Evolutionary conservation across 257 asterid genomes (phyloP).

Genomic region (Henckelia pumila): DNA sequence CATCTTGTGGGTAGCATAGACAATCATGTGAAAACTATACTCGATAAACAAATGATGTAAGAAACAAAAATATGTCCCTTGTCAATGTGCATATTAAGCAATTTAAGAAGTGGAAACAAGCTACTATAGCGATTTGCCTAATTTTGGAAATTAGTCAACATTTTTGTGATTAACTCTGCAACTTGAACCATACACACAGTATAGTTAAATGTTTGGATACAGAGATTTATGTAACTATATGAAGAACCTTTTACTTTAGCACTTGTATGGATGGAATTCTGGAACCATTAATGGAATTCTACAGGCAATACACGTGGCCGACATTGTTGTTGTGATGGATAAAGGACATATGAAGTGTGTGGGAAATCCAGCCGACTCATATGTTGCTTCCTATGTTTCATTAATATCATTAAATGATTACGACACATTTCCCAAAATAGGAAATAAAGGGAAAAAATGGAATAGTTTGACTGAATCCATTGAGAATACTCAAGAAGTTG

Average conservation of each 20-base stretch:
- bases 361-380: slow-evolving; percentile 68
- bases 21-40: too few species aligned
- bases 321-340: slow-evolving; percentile 79
- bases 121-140: too few species aligned
- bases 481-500: slow-evolving; percentile 43
- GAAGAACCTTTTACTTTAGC: background rate
- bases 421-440: slow-evolving; percentile 36
- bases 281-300: background rate
- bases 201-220: background rate
- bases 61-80: too few species aligned
- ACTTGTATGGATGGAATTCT: background rate
- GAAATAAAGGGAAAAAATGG: slow-evolving; percentile 27
- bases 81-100: too few species aligned
- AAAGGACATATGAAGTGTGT: slow-evolving; percentile 74
- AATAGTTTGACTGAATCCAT: slow-evolving; percentile 29
- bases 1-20: background rate
- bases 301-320: slow-evolving; percentile 83
- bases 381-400: slow-evolving; percentile 49
- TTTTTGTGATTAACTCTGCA: too few species aligned
- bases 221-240: background rate
- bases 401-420: slow-evolving; percentile 51
- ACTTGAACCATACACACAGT: too few species aligned
- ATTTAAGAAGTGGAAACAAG: too few species aligned
- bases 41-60: too few species aligned
- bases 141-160: too few species aligned